Evolutionary conservation across 176 grass and related monocot genomes (phyloP), one percentile per base, ranked within the genome.

Genomic region (Bonia amplexicaulis): DNA sequence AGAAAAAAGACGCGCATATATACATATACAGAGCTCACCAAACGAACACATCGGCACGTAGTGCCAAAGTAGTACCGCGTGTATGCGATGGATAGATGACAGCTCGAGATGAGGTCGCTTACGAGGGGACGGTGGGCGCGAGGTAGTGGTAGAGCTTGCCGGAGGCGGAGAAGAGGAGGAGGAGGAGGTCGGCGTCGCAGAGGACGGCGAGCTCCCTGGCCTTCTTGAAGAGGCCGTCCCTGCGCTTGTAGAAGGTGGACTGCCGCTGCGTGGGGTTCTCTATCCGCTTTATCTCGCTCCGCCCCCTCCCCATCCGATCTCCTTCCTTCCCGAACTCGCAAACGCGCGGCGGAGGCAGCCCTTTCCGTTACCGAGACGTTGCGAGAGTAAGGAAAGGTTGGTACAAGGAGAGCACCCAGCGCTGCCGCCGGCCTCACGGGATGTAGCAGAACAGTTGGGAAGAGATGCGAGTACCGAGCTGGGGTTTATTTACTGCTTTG

Each of bases 221-320:
- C 88, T 99, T 99, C 91, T 99, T 99, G 87, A 99, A 99, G 39
- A 99, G 80, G 5, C 97, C 97, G 84, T 99, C 97, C 71, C 97
- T 76, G 88, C 97, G 94, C 91, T 99, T 99, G 91, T 99, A 99
- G 93, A 99, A 99, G 78, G 93, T 99, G 63, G 96, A 99, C 85
- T 99, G 96, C 74, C 96, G 91, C 88, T 96, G 96, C 55, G 88
- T 91, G 14, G 91, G 81, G 84, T 99, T 99, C 78, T 99, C 96
- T 81, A 96, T 99, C 88, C 91, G 92, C 92, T 94, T 99, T 94
- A 99, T 96, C 93, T 99, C 96, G 67, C 91, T 94, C 74, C 93
- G 92, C 73, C 96, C 93, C 46, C 93, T 81, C 86, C 93, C 96
- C 96, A 99, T 96, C 51, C 74, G 37, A 1, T 6, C 47, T 0